These are phyloP conservation scores for Corniculantispora saksenae DNA, from an alignment of 2,329 filamentous ascomycete genomes.

Conservation along the genomic window DNA sequence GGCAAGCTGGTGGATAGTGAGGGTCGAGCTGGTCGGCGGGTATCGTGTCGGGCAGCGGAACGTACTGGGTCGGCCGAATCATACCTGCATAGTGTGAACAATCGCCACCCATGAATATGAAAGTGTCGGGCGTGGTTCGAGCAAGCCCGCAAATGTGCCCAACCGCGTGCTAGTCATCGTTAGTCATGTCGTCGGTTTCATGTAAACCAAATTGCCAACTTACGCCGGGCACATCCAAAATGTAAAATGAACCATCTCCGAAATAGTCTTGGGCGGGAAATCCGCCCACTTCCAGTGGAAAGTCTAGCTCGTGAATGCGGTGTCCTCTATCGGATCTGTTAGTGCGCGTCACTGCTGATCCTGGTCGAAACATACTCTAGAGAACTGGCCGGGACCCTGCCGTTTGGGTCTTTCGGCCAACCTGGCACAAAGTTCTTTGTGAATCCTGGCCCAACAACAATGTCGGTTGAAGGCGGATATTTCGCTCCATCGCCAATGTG, in stretches of 20 bases:
- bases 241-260: slow-evolving; percentile 43
- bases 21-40: slow-evolving; percentile 12
- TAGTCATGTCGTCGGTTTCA: neutral
- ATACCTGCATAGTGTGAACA: slow-evolving; percentile 42
- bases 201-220: neutral
- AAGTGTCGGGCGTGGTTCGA: slow-evolving; percentile 39
- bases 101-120: slow-evolving; percentile 45
- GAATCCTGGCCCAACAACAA: slow-evolving; percentile 56
- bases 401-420: slow-evolving; percentile 41
- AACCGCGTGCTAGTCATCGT: slow-evolving; percentile 32
- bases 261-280: slow-evolving; percentile 45
- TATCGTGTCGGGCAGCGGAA: slow-evolving; percentile 35
- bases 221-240: slow-evolving; percentile 42
- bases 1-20: neutral
- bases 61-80: slow-evolving; percentile 36
- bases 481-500: slow-evolving; percentile 51
- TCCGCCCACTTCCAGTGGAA: slow-evolving; percentile 35
- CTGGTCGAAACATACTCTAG: slow-evolving; percentile 27
- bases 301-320: slow-evolving; percentile 31
- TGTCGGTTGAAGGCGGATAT: slow-evolving; percentile 46
- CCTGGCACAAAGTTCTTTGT: slow-evolving; percentile 47
- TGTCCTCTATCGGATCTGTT: slow-evolving; percentile 24
- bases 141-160: slow-evolving; percentile 46
- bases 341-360: neutral
- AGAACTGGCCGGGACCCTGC: slow-evolving; percentile 36